Percentiles rank a stretch among this genome's conserved stretches.
Conservation (phyloP, 139 green algal genomes). For the Tetradesmus obliquus region DNA sequence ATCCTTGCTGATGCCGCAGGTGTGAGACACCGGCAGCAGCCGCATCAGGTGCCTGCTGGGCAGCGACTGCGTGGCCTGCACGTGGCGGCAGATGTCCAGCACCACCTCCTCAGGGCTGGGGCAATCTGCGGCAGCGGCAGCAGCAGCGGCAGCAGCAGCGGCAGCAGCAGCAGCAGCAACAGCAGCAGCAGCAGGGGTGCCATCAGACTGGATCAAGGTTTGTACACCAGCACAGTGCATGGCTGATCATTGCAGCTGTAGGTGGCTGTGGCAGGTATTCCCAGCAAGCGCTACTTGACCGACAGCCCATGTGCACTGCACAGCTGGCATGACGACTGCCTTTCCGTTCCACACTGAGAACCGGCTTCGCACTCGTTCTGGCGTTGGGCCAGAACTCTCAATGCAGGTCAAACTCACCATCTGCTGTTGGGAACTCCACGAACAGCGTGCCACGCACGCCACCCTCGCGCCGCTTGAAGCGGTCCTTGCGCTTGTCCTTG, state of each 20-base stretch:
- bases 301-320: too few relatives aligned
- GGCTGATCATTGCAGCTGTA: too few relatives aligned
- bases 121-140: constrained; percentile 10
- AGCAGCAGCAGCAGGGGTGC: background rate
- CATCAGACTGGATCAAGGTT: too few relatives aligned
- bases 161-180: too few relatives aligned
- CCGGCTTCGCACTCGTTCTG: too few relatives aligned
- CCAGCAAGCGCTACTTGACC: too few relatives aligned
- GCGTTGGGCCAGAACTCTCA: too few relatives aligned
- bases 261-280: too few relatives aligned
- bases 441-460: constrained; percentile 60
- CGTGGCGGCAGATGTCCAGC: constrained; percentile 47
- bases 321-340: too few relatives aligned
- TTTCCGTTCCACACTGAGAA: too few relatives aligned
- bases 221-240: too few relatives aligned
- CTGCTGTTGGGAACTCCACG: constrained; percentile 54
- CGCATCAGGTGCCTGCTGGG: constrained; percentile 48
- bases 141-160: background rate
- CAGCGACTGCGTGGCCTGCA: constrained; percentile 41
- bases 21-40: constrained; percentile 57
- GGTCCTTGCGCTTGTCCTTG: constrained; percentile 50
- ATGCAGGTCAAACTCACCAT: constrained; percentile 19
- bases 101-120: constrained; percentile 55
- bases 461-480: constrained; percentile 57
- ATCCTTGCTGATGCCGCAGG: constrained; percentile 56